Evolutionary conservation across 306 rosid species (phyloP), one percentile per base, ranked within the genome.

Genomic region (Adenanthera pavonina): DNA sequence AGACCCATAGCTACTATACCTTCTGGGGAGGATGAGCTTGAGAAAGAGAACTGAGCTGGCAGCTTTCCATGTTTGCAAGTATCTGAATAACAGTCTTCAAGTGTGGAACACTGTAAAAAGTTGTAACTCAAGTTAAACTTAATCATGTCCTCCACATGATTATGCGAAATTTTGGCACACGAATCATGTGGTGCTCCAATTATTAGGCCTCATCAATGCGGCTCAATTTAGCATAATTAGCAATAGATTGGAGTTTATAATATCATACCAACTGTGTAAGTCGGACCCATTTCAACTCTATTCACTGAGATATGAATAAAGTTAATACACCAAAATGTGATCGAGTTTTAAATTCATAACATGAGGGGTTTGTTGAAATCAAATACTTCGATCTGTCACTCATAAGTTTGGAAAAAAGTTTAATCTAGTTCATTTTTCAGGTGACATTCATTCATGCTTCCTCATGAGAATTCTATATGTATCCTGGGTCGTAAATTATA

Each of bases 31-130:
- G 86, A 69, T 44, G 66, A 40, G 88, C 41, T 71, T 69, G 88
- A 44, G 94, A 87, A 3, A 88, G 86, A 34, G 94, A 76, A 81
- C 72, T 88, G 66, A 92, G 92, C 88, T 91, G 98, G 75, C 76
- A 81, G 81, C 90, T 93, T 89, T 95, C 94, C 95, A 95, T 95
- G 85, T 93, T 95, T 80, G 86, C 73, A 6, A 93, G 97, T 64
- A 95, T 83, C 84, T 88, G 97, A 75, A 87, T 84, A 33, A 89
- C 97, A 38, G 94, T 89, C 83, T 91, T 91, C 80, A 95, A 83
- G 69, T 88, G 93, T 33, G 92, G 94, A 80, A 91, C 89, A 77
- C 96, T 95, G 90, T 86, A 77, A 74, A 25, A 81, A 64, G 56
- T 77, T 77, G 34, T 15, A 73, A 76, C 43, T 49, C n/a, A 48